A percentile compares a stretch with the other conserved stretches of the same genome.
phyloP scores from a whole-genome alignment of 768 basidiomycete genomes.

The Termitomyces sp. region DNA sequence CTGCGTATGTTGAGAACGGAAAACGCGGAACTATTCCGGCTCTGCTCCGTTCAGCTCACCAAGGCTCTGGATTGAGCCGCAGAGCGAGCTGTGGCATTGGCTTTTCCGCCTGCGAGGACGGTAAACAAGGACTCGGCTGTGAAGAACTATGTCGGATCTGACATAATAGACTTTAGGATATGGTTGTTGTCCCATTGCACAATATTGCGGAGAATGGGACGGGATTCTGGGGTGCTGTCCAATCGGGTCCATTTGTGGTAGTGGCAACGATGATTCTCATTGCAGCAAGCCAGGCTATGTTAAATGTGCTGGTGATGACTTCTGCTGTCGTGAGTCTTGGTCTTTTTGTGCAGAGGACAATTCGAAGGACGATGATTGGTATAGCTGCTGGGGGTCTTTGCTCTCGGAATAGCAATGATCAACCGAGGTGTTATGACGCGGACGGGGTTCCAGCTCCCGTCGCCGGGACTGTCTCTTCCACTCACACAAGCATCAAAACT shows the following conservation, averaged over 20 bases:
- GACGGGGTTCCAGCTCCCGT: neutral
- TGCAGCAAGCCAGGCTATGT: slow-evolving; percentile 12
- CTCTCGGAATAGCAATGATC: neutral
- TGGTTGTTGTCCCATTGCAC: slow-evolving; percentile 15
- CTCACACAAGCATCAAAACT: neutral
- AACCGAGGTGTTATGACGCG: slow-evolving; percentile 1
- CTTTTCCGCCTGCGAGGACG: neutral
- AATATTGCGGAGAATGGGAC: slow-evolving; percentile 18
- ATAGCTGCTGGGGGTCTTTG: slow-evolving; percentile 14
- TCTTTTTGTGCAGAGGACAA: neutral
- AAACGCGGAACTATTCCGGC: neutral
- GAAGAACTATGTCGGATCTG: neutral
- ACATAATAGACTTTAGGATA: slow-evolving; percentile 1
- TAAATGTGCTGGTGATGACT: slow-evolving; percentile 13
- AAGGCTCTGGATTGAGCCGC: neutral
- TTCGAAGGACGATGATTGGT: neutral
- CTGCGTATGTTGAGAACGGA: neutral
- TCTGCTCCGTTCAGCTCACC: neutral
- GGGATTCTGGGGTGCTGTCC: slow-evolving; percentile 18
- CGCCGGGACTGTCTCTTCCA: neutral
- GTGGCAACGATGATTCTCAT: slow-evolving; percentile 4
- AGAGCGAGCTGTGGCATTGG: neutral
- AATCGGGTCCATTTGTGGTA: slow-evolving; percentile 13
- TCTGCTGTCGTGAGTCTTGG: slow-evolving; percentile 18
- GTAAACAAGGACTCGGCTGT: neutral